Percentiles rank a stretch among this genome's conserved stretches.
Evolutionary conservation across 2,329 filamentous ascomycete genomes (phyloP).

Genomic region (Neofusicoccum laricinum): DNA sequence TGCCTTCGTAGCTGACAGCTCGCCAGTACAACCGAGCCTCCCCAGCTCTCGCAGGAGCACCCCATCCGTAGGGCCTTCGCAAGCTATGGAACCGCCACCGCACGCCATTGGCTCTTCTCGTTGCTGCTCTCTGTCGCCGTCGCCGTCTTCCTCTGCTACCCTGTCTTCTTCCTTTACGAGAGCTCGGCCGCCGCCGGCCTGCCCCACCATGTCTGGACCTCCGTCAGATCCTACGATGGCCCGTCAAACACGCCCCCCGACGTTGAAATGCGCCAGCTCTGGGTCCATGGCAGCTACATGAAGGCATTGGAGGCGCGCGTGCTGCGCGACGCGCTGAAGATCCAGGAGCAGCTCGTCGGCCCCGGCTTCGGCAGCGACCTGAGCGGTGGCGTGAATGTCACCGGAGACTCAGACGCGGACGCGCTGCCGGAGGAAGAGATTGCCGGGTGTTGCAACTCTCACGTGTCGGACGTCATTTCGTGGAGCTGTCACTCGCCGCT

Average conservation of each 20-base stretch:
- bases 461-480: slow-evolving; percentile 24
- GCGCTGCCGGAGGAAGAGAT: slow-evolving; percentile 6
- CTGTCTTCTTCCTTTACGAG: slow-evolving; percentile 71
- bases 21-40: slow-evolving; percentile 69
- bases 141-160: slow-evolving; percentile 68
- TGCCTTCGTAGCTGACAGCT: slow-evolving; percentile 4
- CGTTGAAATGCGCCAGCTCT: slow-evolving; percentile 78
- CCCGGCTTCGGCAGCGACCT: slow-evolving; percentile 25
- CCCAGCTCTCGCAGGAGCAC: slow-evolving; percentile 61
- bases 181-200: slow-evolving; percentile 70
- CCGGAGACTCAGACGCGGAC: slow-evolving; percentile 21
- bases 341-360: slow-evolving; percentile 69
- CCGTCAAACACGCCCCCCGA: slow-evolving; percentile 56
- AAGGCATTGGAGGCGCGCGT: slow-evolving; percentile 66
- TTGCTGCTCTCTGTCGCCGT: slow-evolving; percentile 71
- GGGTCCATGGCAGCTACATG: slow-evolving; percentile 81
- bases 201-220: slow-evolving; percentile 79
- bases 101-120: slow-evolving; percentile 71
- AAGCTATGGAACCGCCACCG: slow-evolving; percentile 67
- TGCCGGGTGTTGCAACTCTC: slow-evolving; percentile 16
- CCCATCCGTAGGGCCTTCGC: slow-evolving; percentile 64
- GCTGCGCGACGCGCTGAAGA: slow-evolving; percentile 62
- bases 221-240: slow-evolving; percentile 62
- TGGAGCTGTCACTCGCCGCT: slow-evolving; percentile 83
- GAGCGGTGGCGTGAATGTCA: slow-evolving; percentile 7